Conservation (phyloP, 352 stramenopile species). For the Stramenopiles sp. region DNA sequence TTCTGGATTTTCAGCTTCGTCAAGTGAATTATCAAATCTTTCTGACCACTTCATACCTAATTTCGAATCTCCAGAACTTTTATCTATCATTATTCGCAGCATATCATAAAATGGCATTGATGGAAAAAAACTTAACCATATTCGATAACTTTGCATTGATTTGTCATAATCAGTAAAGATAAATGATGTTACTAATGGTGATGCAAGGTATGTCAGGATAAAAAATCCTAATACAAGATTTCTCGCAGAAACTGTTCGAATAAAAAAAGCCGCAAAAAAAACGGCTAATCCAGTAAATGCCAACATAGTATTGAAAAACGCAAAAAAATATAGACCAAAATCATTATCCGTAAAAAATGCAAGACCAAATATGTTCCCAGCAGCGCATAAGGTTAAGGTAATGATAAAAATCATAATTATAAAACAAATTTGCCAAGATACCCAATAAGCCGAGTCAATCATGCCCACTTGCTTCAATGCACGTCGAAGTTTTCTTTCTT, state of each 20-base stretch:
- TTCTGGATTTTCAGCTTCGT: too few species aligned
- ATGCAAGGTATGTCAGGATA: too few species aligned
- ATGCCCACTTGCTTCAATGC: not conserved
- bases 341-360: not conserved
- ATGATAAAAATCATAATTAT: not conserved
- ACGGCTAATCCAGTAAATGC: not conserved
- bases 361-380: not conserved
- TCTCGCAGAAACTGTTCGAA: not conserved
- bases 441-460: not conserved
- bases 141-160: too few species aligned
- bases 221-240: too few species aligned
- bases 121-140: too few species aligned
- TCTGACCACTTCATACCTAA: too few species aligned
- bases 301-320: not conserved
- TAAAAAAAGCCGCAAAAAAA: not conserved
- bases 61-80: too few species aligned
- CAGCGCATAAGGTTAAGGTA: not conserved
- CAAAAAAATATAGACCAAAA: not conserved
- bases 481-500: not conserved
- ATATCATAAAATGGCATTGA: too few species aligned
- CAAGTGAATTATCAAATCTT: too few species aligned
- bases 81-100: too few species aligned
- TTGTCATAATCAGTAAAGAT: too few species aligned
- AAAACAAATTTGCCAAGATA: not conserved
- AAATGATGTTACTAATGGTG: too few species aligned